Base-by-base conservation (phyloP, 768 basidiomycete species). In the Omphalotus guepiniiformis region DNA sequence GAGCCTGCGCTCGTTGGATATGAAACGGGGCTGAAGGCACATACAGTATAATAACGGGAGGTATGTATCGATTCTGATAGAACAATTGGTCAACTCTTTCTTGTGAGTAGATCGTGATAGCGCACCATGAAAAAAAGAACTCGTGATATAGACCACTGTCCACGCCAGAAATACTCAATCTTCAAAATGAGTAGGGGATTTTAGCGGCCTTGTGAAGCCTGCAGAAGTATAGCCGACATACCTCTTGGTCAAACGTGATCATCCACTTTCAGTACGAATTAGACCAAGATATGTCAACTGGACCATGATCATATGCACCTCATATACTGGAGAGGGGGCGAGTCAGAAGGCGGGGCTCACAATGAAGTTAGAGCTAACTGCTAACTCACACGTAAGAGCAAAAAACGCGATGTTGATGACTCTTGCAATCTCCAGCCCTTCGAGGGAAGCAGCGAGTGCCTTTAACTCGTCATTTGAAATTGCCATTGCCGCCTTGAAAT, bases 81-180 rank as follows among this genome's bases (percentile, higher is more conserved):
- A 22, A 22, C 13, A 6, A 34, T 30, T 23, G 23, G 26, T n/a
- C 15, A 19, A 12, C 8, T 11, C 6, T 9, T 43, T 7, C 11
- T 8, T 9, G 22, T 29, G 4, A n/a, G 6, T 38, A 23, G n/a
- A 18, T 6, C 15, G 18, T 29, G 26, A 13, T 19, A 18, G 35
- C 69, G 38, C 39, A 72, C 72, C 38, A 65, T 44, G 41, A 71
- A 60, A 42, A 71, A 74, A 8, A 74, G 52, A 18, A 60, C 52
- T 48, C 66, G 64, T 9, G 71, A 68, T 21, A 60, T 48, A 1
- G 62, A 61, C 63, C 65, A 70, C 42, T 57, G 43, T 9, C 68
- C 66, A 4, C 55, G 60, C 71, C 72, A 74, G 52, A 72, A 74
- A 42, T 70, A 63, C 39, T 64, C 56, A 8, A 67, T 56, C 72